These are phyloP conservation scores for Vitis amurensis DNA, from an alignment of 164 flowering plant species.

Conservation along the genomic window DNA sequence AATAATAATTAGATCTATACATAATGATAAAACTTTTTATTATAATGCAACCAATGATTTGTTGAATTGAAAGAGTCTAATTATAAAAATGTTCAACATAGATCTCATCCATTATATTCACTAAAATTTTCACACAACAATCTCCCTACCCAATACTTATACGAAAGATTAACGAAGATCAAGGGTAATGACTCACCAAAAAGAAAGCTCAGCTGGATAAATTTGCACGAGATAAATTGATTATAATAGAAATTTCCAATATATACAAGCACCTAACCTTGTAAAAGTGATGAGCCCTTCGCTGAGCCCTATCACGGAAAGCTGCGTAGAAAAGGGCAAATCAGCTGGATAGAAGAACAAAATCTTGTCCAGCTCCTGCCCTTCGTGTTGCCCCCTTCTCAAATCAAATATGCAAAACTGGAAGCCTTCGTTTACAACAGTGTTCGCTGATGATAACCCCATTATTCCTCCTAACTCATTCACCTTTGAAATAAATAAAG, in stretches of 20 bases:
- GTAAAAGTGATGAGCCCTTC: slow-evolving; percentile 96
- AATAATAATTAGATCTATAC: too few species aligned
- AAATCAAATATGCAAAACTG: slow-evolving; percentile 80
- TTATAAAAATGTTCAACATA: too few species aligned
- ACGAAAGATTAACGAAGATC: too few species aligned
- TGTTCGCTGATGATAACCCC: slow-evolving; percentile 64
- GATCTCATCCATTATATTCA: too few species aligned
- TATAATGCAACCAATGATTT: too few species aligned
- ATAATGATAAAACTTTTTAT: too few species aligned
- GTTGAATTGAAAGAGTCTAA: too few species aligned
- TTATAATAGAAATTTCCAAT: too few species aligned
- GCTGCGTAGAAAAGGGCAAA: slow-evolving; percentile 66
- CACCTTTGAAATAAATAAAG: background rate
- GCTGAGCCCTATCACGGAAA: slow-evolving; percentile 88
- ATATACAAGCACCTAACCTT: slow-evolving; percentile 39
- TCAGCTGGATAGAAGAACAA: slow-evolving; percentile 84
- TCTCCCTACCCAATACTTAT: too few species aligned
- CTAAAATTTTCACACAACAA: too few species aligned
- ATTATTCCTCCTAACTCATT: slow-evolving; percentile 16
- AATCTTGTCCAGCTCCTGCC: slow-evolving; percentile 91
- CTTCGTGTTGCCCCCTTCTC: slow-evolving; percentile 86
- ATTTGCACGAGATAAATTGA: too few species aligned
- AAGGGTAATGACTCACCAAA: background rate
- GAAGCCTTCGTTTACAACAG: slow-evolving; percentile 37
- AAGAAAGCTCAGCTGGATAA: background rate